Evolutionary conservation across 306 rosid genomes (phyloP), one percentile per base, ranked within the genome.

Genomic region (Vicia faba): DNA sequence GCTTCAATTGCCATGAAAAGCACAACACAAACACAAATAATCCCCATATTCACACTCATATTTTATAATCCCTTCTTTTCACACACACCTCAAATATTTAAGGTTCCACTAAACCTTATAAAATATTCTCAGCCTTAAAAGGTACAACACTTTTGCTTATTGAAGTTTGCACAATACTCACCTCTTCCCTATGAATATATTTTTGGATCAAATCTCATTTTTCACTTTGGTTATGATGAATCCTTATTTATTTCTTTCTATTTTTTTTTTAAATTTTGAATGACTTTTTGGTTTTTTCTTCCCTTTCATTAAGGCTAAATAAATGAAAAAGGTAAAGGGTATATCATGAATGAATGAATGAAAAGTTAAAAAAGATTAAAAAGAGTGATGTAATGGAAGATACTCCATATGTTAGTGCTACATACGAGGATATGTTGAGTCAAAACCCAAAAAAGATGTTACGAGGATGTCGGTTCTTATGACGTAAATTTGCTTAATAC

Each of bases 21-120:
- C 12, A 56, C 26, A 69, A 8, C 43, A 54, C 31, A 76, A 46
- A 76, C 0, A 23, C 63, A 76, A 56, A 76, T 0, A 23, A 56
- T 4, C 28, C 70, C 61, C 31, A 72, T 55, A 78, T 49, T 77
- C 11, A 19, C 15, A 36, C 59, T 63, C 81, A 77, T 77, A 35
- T 57, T 11, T 11, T 16, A 4, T n/a, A 11, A 2, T 18, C 5
- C n/a, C 2, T 11, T 5, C 28, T 9, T 38, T 38, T 28, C 29
- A 38, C 48, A 16, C 33, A 5, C 60, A 40, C 14, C 65, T 20
- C 16, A 5, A 20, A 20, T 4, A 50, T 28, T 19, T 3, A 50
- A 50, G 23, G 23, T 20, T 20, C 14, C n/a, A n/a, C n/a, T n/a
- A n/a, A n/a, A n/a, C n/a, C 57, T 20, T 50, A 19, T 10, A 26